Percentiles rank a stretch among this genome's conserved stretches.
Conservation (phyloP, 2,329 filamentous ascomycete species). For the Immersiporthe knoxdaviesiana region DNA sequence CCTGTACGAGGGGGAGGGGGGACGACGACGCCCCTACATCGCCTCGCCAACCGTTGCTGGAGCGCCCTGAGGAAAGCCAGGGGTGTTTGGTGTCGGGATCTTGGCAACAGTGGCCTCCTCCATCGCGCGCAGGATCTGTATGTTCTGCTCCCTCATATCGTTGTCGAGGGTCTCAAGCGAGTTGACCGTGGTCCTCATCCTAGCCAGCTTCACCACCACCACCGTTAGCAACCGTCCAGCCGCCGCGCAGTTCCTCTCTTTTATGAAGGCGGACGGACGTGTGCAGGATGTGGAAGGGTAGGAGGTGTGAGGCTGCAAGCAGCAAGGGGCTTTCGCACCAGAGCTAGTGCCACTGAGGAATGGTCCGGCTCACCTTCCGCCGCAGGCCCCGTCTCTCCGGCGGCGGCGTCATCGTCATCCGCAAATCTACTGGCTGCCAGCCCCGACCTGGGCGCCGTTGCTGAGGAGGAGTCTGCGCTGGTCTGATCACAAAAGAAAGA, state of each 20-base stretch:
- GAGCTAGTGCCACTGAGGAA: constrained; percentile 68
- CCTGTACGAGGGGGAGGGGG: background rate
- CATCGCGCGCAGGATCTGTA: constrained; percentile 25
- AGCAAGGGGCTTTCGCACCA: constrained; percentile 62
- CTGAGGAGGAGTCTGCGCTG: too few relatives aligned
- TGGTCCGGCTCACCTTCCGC: constrained; percentile 64
- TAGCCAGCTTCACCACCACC: constrained; percentile 28
- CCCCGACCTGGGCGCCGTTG: constrained; percentile 49
- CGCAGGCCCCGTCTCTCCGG: constrained; percentile 38
- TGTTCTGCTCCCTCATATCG: constrained; percentile 30
- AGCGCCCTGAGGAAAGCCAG: background rate
- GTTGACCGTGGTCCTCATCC: constrained; percentile 27
- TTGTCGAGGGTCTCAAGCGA: constrained; percentile 28
- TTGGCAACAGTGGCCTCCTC: constrained; percentile 27
- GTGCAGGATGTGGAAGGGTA: constrained; percentile 28
- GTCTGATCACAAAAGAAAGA: constrained; percentile 49
- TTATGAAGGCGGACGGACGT: constrained; percentile 14
- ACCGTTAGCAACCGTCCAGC: constrained; percentile 26
- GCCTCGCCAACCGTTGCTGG: constrained; percentile 24
- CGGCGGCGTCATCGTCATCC: constrained; percentile 36
- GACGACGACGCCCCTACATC: constrained; percentile 11
- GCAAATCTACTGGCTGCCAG: constrained; percentile 60
- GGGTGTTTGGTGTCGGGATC: constrained; percentile 13
- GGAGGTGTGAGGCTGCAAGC: constrained; percentile 40
- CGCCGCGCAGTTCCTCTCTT: constrained; percentile 10